phyloP scores from a whole-genome alignment of 441 rosid genomes.

The Capsella rubella region DNA sequence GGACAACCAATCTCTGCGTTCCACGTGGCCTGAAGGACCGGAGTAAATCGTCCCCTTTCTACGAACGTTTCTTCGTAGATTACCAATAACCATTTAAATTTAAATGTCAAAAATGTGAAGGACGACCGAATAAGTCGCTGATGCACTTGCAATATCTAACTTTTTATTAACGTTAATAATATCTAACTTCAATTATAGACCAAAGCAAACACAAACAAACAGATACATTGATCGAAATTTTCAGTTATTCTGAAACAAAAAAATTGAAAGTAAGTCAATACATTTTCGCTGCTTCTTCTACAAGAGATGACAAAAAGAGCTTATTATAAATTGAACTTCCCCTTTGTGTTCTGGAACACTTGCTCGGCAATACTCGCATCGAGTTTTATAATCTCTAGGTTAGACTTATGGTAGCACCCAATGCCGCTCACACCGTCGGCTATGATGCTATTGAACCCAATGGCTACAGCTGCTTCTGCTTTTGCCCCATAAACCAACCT shows the following conservation, averaged over 20 bases:
- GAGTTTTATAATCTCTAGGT: constrained; percentile 45
- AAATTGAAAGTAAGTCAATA: too few species aligned
- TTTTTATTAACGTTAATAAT: too few species aligned
- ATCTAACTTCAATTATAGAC: neutral
- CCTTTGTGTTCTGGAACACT: neutral
- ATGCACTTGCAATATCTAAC: too few species aligned
- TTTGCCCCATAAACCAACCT: constrained; percentile 3
- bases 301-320: neutral
- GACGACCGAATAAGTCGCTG: too few species aligned
- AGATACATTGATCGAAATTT: neutral
- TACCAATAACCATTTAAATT: too few species aligned
- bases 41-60: too few species aligned
- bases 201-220: neutral
- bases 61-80: too few species aligned
- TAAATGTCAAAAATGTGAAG: too few species aligned
- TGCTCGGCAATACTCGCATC: constrained; percentile 68
- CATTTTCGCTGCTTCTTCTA: too few species aligned
- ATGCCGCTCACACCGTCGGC: neutral
- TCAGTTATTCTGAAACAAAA: too few species aligned
- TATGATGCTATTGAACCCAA: neutral
- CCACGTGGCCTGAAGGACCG: too few species aligned
- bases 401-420: neutral
- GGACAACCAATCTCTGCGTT: too few species aligned
- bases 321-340: neutral
- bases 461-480: neutral